phyloP scores from a whole-genome alignment of 371 early-diverging fungal genomes.

The Zopfochytrium polystomum region DNA sequence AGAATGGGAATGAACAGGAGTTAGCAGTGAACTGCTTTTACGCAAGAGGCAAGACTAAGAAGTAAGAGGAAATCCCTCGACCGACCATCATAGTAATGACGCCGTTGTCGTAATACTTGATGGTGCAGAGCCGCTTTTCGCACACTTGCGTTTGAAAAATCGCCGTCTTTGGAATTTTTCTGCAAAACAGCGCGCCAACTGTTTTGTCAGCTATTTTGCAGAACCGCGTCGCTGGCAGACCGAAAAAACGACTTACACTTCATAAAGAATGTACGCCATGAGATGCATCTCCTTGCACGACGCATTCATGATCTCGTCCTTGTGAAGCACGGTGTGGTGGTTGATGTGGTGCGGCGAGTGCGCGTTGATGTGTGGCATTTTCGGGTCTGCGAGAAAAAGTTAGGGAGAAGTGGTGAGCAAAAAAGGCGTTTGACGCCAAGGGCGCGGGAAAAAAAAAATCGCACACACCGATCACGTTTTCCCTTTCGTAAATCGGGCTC shows the following conservation, averaged over 20 bases:
- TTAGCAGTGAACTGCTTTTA: neutral
- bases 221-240: neutral
- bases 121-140: constrained; percentile 39
- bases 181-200: neutral
- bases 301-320: constrained; percentile 11
- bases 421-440: neutral
- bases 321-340: constrained; percentile 11
- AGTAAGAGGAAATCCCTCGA: neutral
- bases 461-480: neutral
- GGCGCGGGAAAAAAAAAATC: neutral
- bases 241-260: constrained; percentile 8
- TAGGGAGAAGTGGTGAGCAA: no score
- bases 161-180: constrained; percentile 4
- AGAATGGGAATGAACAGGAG: neutral
- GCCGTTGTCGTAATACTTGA: constrained; percentile 35
- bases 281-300: constrained; percentile 35
- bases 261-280: constrained; percentile 33
- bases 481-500: neutral
- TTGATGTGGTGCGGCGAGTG: neutral
- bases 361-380: neutral
- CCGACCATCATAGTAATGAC: constrained; percentile 34
- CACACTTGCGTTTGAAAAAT: constrained; percentile 11
- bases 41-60: neutral
- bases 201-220: neutral
- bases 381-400: neutral